Conservation (phyloP, 148 eudicot species). For the Rhododendron griersonianum region DNA sequence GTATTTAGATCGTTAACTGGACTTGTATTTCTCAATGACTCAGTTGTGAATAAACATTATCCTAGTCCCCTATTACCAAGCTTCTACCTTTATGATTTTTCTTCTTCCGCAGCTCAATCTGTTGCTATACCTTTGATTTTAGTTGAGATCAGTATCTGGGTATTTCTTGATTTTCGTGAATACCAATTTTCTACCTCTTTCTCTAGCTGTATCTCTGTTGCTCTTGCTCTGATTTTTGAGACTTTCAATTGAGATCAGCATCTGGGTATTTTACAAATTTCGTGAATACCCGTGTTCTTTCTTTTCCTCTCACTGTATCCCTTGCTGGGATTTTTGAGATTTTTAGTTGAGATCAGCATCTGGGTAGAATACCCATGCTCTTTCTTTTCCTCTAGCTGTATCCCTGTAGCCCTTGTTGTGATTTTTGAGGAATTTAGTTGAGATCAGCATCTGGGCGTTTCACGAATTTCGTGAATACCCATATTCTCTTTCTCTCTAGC, state of each 20-base stretch:
- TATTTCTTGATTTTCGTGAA: background rate
- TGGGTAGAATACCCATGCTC: slow-evolving; percentile 11
- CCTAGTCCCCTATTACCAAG: background rate
- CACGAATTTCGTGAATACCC: background rate
- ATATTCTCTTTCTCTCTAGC: background rate
- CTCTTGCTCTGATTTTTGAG: background rate
- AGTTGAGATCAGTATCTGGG: background rate
- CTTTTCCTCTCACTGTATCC: background rate
- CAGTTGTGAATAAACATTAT: background rate
- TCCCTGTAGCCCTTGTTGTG: background rate
- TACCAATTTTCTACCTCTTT: background rate
- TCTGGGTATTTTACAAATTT: background rate
- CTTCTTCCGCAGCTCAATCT: background rate
- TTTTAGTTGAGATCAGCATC: slow-evolving; percentile 19
- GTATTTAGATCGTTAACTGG: background rate
- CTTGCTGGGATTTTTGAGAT: background rate
- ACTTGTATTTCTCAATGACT: background rate
- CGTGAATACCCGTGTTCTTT: background rate
- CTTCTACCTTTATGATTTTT: background rate
- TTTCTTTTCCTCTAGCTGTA: background rate
- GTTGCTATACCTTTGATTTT: background rate
- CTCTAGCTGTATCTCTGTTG: background rate
- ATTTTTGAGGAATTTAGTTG: background rate
- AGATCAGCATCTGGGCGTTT: background rate
- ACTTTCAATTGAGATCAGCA: background rate